phyloP scores from a whole-genome alignment of 352 stramenopile species.

The Phytophthora constricta region DNA sequence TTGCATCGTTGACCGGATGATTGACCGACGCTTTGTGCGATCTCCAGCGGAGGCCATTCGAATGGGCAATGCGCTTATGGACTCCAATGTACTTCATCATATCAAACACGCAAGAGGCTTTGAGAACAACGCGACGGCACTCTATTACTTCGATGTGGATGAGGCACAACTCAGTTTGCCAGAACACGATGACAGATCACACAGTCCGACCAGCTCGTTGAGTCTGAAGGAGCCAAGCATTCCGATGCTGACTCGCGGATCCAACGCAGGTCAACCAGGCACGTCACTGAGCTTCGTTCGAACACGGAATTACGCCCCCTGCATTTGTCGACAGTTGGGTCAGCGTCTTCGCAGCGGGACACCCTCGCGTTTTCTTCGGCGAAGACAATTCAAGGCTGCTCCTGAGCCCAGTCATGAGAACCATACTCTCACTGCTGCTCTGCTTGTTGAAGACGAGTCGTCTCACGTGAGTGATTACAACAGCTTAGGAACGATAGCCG shows the following conservation, averaged over 20 bases:
- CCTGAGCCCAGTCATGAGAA: constrained; percentile 8
- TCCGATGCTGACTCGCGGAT: constrained; percentile 23
- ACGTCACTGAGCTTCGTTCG: constrained; percentile 27
- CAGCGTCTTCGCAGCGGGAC: constrained; percentile 42
- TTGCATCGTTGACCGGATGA: constrained; percentile 35
- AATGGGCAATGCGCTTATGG: constrained; percentile 71
- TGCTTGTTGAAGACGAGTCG: constrained; percentile 24
- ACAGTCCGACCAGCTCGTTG: constrained; percentile 8
- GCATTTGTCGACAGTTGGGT: constrained; percentile 56
- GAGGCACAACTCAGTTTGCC: constrained; percentile 23
- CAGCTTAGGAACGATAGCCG: constrained; percentile 4
- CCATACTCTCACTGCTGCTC: constrained; percentile 17
- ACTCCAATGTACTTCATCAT: constrained; percentile 64
- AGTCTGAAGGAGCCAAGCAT: constrained; percentile 27
- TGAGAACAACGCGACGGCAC: constrained; percentile 35
- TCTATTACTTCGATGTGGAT: constrained; percentile 52
- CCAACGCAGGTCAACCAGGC: constrained; percentile 8
- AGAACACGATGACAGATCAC: constrained; percentile 21
- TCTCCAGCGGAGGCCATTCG: constrained; percentile 48
- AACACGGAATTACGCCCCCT: constrained; percentile 19
- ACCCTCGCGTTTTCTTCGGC: constrained; percentile 18
- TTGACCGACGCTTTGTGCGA: constrained; percentile 45
- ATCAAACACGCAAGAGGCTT: constrained; percentile 52
- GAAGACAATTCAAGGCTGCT: constrained; percentile 17
- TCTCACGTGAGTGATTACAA: constrained; percentile 16